These are phyloP conservation scores for Kwoniella sp. DNA, from an alignment of 768 basidiomycete species.

Conservation along the genomic window DNA sequence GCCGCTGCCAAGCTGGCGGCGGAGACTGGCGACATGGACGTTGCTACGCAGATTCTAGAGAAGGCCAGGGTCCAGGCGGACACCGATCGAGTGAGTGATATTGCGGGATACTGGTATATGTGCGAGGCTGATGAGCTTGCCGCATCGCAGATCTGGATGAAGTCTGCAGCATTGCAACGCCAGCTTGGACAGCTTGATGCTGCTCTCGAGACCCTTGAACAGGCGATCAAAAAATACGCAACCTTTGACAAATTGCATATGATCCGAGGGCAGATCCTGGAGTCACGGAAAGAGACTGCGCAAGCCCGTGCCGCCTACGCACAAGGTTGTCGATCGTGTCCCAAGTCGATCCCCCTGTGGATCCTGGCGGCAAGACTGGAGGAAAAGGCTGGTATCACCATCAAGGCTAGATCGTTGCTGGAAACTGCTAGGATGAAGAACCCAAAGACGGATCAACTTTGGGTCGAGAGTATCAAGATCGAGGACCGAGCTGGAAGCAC, in stretches of 20 bases:
- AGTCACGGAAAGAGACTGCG: constrained; percentile 56
- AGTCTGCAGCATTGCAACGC: constrained; percentile 89
- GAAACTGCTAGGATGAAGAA: constrained; percentile 86
- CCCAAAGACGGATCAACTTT: constrained; percentile 75
- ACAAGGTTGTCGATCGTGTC: constrained; percentile 77
- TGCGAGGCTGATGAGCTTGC: not conserved
- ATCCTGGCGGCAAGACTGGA: constrained; percentile 82
- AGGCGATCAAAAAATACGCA: constrained; percentile 77
- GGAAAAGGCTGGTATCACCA: constrained; percentile 83
- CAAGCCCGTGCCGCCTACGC: constrained; percentile 76
- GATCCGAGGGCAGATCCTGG: constrained; percentile 89
- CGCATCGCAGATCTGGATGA: constrained; percentile 87
- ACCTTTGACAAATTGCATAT: constrained; percentile 90
- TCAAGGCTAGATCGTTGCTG: constrained; percentile 82
- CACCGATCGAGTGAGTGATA: constrained; percentile 79
- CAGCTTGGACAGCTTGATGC: constrained; percentile 71
- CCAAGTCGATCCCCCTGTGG: constrained; percentile 82
- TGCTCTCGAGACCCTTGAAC: constrained; percentile 66
- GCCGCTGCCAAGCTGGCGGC: constrained; percentile 96
- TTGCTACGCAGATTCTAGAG: constrained; percentile 77
- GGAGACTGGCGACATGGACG: constrained; percentile 84
- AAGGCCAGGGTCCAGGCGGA: constrained; percentile 86
- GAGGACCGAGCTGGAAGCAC: constrained; percentile 82
- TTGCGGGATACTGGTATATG: not conserved
- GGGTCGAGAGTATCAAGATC: constrained; percentile 85